These are phyloP conservation scores for Neurospora tetrasperma DNA, from an alignment of 495 filamentous ascomycete species.

Conservation along the genomic window DNA sequence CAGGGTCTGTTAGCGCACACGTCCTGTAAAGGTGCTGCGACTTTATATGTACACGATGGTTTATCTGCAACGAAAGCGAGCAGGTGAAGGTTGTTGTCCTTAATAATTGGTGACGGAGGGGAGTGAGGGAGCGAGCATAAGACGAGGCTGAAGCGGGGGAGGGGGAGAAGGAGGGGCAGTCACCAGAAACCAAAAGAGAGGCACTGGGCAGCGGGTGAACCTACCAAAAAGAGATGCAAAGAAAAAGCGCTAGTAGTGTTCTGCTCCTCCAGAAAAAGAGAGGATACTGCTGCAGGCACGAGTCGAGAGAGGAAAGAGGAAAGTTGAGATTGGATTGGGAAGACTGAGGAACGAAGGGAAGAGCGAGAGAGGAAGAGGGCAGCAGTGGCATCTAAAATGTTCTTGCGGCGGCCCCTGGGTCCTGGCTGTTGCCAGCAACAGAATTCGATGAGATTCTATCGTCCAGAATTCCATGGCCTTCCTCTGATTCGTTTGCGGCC, in stretches of 20 bases:
- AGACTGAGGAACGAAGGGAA: slow-evolving; percentile 10
- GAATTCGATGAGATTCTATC: slow-evolving; percentile 33
- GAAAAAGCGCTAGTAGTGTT: slow-evolving; percentile 1
- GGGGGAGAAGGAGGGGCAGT: background rate
- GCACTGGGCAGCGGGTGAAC: background rate
- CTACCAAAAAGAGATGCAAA: slow-evolving; percentile 2
- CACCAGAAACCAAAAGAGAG: background rate
- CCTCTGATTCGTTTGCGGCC: slow-evolving; percentile 22
- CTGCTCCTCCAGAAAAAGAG: slow-evolving; percentile 3
- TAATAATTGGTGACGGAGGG: background rate
- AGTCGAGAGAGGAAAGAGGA: slow-evolving; percentile 7
- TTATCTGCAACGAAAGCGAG: background rate
- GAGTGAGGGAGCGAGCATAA: background rate
- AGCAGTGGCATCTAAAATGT: slow-evolving; percentile 28
- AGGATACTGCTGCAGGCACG: background rate
- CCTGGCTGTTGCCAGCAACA: slow-evolving; percentile 11
- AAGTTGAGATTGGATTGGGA: slow-evolving; percentile 7
- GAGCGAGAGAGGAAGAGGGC: slow-evolving; percentile 9
- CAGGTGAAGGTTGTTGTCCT: background rate
- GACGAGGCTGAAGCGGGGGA: background rate
- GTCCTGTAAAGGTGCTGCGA: background rate
- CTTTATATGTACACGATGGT: background rate
- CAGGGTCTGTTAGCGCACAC: slow-evolving; percentile 3
- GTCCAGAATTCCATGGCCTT: slow-evolving; percentile 21
- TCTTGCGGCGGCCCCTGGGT: slow-evolving; percentile 11